Percentiles rank a stretch among this genome's conserved stretches.
Conservation (phyloP, 495 filamentous ascomycete genomes). For the Aspergillus biplanus region DNA sequence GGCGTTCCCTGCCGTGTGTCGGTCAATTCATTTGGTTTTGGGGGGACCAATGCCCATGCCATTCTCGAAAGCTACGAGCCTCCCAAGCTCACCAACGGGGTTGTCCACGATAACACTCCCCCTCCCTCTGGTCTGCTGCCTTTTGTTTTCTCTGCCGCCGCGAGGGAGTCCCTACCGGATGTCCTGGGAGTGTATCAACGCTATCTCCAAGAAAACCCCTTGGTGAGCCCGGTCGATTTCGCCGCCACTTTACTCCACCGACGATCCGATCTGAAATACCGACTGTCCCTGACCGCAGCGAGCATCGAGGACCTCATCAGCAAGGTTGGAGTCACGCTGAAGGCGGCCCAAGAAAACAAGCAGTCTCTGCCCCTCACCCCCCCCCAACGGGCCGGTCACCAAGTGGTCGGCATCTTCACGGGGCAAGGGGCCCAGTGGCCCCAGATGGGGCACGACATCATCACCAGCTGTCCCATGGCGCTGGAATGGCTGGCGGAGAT, state of each 20-base stretch:
- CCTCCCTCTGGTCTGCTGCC: background rate
- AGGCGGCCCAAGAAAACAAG: background rate
- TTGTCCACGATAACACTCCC: conserved; percentile 24
- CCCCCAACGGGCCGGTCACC: conserved; percentile 9
- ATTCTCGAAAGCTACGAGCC: conserved; percentile 54
- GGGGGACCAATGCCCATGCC: conserved; percentile 65
- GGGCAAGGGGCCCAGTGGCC: conserved; percentile 74
- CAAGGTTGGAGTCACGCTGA: background rate
- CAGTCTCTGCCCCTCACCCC: background rate
- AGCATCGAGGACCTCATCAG: background rate
- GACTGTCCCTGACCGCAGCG: background rate
- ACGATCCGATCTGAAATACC: background rate
- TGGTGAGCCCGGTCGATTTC: background rate
- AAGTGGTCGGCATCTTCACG: conserved; percentile 44
- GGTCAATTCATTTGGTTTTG: conserved; percentile 60
- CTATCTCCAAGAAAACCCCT: background rate
- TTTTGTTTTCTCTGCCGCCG: background rate
- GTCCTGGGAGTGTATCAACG: background rate
- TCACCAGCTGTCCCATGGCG: background rate
- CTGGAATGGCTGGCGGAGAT: too few species aligned
- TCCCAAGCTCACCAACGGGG: conserved; percentile 33
- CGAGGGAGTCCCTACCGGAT: background rate
- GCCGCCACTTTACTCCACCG: background rate
- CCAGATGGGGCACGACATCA: conserved; percentile 51
- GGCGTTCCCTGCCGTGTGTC: conserved; percentile 33